Conservation (phyloP, 345 rosid genomes). For the Aquilaria sinensis region DNA sequence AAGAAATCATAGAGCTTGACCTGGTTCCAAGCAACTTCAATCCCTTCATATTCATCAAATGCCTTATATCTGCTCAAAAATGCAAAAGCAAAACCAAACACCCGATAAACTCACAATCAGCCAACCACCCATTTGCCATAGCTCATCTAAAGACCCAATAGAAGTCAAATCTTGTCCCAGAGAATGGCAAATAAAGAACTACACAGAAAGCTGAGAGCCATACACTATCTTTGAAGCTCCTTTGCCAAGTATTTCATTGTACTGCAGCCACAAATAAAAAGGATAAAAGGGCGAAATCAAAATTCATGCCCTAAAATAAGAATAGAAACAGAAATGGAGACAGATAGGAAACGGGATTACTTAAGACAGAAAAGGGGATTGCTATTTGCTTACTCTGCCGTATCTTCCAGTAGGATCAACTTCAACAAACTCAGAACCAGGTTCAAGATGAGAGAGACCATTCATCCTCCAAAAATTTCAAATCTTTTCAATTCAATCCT, state of each 20-base stretch:
- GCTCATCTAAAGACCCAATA: slow-evolving; percentile 12
- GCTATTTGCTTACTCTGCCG: slow-evolving; percentile 52
- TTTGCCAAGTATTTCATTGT: slow-evolving; percentile 86
- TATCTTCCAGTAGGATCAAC: slow-evolving; percentile 99
- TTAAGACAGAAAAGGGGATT: slow-evolving; percentile 2
- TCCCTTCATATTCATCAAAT: slow-evolving; percentile 89
- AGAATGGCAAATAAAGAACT: slow-evolving; percentile 12
- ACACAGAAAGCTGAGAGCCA: slow-evolving; percentile 21
- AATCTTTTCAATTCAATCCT: slow-evolving; percentile 2
- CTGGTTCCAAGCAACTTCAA: slow-evolving; percentile 99
- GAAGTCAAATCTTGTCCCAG: slow-evolving; percentile 7
- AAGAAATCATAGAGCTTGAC: slow-evolving; percentile 91
- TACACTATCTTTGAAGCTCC: slow-evolving; percentile 99
- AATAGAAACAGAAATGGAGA: slow-evolving; percentile 6
- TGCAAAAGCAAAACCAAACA: slow-evolving; percentile 16
- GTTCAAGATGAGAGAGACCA: slow-evolving; percentile 40
- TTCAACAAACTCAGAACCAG: slow-evolving; percentile 79
- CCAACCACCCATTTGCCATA: slow-evolving; percentile 13
- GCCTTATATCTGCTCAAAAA: slow-evolving; percentile 67
- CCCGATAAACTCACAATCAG: slow-evolving; percentile 18
- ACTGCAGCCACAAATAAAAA: slow-evolving; percentile 40
- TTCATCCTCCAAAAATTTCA: slow-evolving; percentile 41
- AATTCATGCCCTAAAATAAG: slow-evolving; percentile 10
- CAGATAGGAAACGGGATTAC: neutral
- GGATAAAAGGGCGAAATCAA: slow-evolving; percentile 6